These are phyloP conservation scores for Hymenoscyphus scutula DNA, from an alignment of 2,329 filamentous ascomycete species.

Conservation along the genomic window DNA sequence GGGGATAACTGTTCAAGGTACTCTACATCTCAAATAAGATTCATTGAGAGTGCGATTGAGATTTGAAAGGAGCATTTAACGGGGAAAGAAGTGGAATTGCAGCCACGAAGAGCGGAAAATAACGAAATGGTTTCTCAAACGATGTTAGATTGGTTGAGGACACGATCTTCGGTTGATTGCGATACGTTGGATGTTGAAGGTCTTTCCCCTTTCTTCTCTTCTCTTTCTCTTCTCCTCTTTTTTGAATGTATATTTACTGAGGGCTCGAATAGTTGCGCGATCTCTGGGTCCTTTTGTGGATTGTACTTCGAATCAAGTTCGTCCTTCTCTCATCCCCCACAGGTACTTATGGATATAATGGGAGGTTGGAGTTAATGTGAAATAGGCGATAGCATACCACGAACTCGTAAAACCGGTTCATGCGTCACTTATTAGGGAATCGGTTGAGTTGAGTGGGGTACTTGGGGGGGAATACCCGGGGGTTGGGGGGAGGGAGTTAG, in stretches of 20 bases:
- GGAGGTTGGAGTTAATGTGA: not conserved
- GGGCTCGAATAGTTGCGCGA: conserved; percentile 41
- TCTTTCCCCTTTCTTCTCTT: conserved; percentile 25
- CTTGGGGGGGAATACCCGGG: conserved; percentile 36
- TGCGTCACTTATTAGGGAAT: conserved; percentile 39
- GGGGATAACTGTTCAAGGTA: no score
- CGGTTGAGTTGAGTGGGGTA: conserved; percentile 36
- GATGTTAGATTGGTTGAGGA: conserved; percentile 44
- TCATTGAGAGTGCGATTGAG: no score
- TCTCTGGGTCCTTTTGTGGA: conserved; percentile 49
- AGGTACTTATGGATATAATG: no score
- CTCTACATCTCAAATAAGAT: no score
- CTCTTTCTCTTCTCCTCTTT: not conserved
- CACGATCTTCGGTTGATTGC: conserved; percentile 47
- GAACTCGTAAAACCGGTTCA: conserved; percentile 46
- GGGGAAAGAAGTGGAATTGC: no score
- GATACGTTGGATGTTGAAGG: conserved; percentile 51
- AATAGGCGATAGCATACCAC: conserved; percentile 48
- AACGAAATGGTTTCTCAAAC: conserved; percentile 24
- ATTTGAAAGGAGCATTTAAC: no score
- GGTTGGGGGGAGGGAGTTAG: conserved; percentile 46
- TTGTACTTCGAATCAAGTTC: conserved; percentile 54
- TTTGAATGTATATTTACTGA: not conserved
- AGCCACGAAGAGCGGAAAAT: no score
- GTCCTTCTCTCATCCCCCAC: not conserved